Evolutionary conservation across 2,329 filamentous ascomycete genomes (phyloP).

Genomic region (Fonsecaea nubica): DNA sequence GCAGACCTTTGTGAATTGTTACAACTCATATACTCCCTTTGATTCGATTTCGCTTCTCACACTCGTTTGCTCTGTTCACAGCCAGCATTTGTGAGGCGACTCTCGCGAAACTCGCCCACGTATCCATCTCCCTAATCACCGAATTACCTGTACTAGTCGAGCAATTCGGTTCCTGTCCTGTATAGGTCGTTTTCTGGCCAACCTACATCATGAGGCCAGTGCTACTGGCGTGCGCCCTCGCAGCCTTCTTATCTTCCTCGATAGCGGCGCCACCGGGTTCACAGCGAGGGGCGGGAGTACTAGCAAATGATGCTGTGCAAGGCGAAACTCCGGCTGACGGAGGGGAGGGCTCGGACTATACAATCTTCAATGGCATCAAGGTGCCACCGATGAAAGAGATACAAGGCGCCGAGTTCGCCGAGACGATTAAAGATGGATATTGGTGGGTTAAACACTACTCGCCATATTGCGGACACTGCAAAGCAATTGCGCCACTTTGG

Average conservation of each 20-base stretch:
- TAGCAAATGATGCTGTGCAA: constrained; percentile 33
- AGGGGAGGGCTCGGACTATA: constrained; percentile 45
- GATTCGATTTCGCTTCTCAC: constrained; percentile 4
- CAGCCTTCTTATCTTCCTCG: constrained; percentile 29
- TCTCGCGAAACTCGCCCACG: not conserved
- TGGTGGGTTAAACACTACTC: constrained; percentile 63
- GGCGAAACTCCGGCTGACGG: constrained; percentile 39
- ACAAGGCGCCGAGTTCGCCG: constrained; percentile 55
- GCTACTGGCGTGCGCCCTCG: constrained; percentile 39
- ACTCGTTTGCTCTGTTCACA: constrained; percentile 7
- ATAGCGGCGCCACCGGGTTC: constrained; percentile 33
- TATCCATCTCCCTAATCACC: constrained; percentile 7
- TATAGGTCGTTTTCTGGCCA: not conserved
- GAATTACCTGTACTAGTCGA: not conserved
- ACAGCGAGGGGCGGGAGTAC: constrained; percentile 20
- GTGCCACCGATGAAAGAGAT: constrained; percentile 60
- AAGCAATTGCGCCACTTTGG: constrained; percentile 78
- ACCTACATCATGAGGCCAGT: constrained; percentile 37
- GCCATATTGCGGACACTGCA: constrained; percentile 71
- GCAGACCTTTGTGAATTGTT: not conserved
- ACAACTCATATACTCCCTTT: not conserved
- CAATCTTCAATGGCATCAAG: constrained; percentile 59
- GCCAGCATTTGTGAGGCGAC: not conserved
- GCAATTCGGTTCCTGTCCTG: not conserved
- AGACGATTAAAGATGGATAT: constrained; percentile 58